Evolutionary conservation across 2,329 filamentous ascomycete genomes (phyloP).

Genomic region (Epichloe glyceriae): DNA sequence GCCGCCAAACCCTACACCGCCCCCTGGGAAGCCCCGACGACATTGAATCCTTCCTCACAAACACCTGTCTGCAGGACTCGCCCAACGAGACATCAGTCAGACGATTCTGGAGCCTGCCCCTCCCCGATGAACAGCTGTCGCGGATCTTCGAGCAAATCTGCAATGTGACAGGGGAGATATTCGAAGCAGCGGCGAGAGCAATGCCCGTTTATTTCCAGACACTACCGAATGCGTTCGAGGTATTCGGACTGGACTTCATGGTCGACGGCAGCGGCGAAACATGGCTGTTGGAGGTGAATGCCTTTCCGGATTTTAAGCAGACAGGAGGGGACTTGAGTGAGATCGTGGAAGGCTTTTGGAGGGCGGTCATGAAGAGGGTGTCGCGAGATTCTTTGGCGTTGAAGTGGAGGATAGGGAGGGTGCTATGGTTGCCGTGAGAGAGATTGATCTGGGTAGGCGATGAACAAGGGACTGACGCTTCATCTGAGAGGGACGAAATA

Average conservation of each 20-base stretch:
- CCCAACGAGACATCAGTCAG: constrained; percentile 51
- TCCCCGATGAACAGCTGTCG: constrained; percentile 39
- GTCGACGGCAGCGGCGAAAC: constrained; percentile 51
- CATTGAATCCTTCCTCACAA: constrained; percentile 74
- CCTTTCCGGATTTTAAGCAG: constrained; percentile 92
- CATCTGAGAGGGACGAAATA: neutral
- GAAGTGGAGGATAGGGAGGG: constrained; percentile 15
- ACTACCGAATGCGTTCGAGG: constrained; percentile 76
- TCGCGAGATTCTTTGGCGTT: constrained; percentile 52
- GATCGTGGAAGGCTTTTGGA: constrained; percentile 66
- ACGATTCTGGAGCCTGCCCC: constrained; percentile 56
- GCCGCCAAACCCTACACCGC: constrained; percentile 59
- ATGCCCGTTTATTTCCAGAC: constrained; percentile 91
- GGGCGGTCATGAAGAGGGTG: constrained; percentile 55
- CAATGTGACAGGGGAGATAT: constrained; percentile 59
- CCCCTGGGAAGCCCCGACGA: constrained; percentile 40
- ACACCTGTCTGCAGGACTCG: constrained; percentile 76
- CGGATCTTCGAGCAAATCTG: constrained; percentile 65
- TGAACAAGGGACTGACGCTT: neutral
- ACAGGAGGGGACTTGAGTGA: constrained; percentile 68
- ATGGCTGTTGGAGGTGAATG: constrained; percentile 85
- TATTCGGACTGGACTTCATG: constrained; percentile 85
- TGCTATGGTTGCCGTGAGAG: constrained; percentile 38
- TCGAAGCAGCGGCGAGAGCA: constrained; percentile 71
- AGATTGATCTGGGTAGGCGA: constrained; percentile 39